Evolutionary conservation across 1,284 basidiomycete genomes (phyloP), one percentile per base, ranked within the genome.

Genomic region (Paramarasmius palmivorus): DNA sequence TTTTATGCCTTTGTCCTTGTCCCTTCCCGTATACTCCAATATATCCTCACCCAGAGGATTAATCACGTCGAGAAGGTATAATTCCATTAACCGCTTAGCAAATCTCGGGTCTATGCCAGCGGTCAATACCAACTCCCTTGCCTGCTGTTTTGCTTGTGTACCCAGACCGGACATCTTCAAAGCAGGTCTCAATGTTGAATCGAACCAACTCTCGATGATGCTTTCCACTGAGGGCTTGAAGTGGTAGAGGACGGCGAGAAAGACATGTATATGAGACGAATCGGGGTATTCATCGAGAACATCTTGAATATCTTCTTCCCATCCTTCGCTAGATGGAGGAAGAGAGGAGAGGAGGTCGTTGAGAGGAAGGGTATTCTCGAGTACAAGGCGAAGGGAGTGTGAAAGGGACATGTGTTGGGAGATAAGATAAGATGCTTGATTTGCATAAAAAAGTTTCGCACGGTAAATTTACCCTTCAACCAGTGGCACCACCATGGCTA

Each of bases 151-250:
- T 2, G 84, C 77, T 15, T 70, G 59, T 0, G 76, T 77, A 3
- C 86, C 71, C n/a, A 92, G 70, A 59, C 76, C 83, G 29, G 88
- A 83, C 63, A 90, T 83, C 39, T 87, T 83, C 49, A 92, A 74
- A 34, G 88, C 87, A 25, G 88, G 86, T 19, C 89, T 82, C 2
- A 92, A 74, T 32, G 88, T 75, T 25, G 88, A 76, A 63, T 92
- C 88, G 67, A 90, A 92, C 90, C 90, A 92, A 22, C 74, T 78
- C 2, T 83, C 82, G 49, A 90, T 87, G 50, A 91, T 73, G 23
- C 85, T 86, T 12, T 32, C 29, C 12, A 32, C 29, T 4, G 77
- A 75, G 9, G 85, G 72, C 8, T 73, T 72, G 22, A 92, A 74
- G 60, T 82, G 83, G 58, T 80, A 75, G 6, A 92, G 74, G 20